Evolutionary conservation across 2,329 filamentous ascomycete species (phyloP).

Genomic region (Balansia obtecta): DNA sequence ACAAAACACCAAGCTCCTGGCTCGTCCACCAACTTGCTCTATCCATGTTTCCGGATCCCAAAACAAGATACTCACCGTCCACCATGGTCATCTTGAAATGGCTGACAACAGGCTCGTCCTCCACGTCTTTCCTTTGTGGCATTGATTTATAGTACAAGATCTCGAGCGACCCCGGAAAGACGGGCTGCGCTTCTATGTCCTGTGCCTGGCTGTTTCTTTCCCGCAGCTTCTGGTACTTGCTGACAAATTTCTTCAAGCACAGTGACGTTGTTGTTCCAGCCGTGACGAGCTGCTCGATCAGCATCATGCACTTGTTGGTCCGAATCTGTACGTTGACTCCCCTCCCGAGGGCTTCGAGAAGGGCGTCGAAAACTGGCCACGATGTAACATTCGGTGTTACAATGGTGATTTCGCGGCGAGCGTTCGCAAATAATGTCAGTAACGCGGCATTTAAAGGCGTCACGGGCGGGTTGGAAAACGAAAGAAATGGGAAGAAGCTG

Average conservation of each 20-base stretch:
- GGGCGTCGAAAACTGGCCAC: constrained; percentile 45
- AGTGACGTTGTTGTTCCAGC: constrained; percentile 60
- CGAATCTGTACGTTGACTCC: constrained; percentile 58
- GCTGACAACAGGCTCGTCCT: constrained; percentile 54
- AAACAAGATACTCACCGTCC: constrained; percentile 52
- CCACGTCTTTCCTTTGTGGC: constrained; percentile 15
- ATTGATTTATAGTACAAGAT: constrained; percentile 46
- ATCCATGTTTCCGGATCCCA: constrained; percentile 78
- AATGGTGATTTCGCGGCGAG: constrained; percentile 48
- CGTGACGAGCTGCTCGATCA: constrained; percentile 69
- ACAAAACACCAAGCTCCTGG: constrained; percentile 63
- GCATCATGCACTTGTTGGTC: constrained; percentile 59
- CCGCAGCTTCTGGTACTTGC: constrained; percentile 32
- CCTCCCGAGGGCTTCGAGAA: constrained; percentile 48
- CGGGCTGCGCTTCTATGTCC: constrained; percentile 30
- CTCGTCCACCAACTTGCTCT: constrained; percentile 79
- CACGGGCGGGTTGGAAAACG: constrained; percentile 35
- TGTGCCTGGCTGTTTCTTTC: constrained; percentile 8
- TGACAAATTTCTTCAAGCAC: constrained; percentile 48
- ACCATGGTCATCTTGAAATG: constrained; percentile 70
- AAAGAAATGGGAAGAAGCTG: constrained; percentile 43
- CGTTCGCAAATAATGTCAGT: constrained; percentile 45
- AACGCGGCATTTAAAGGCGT: constrained; percentile 59
- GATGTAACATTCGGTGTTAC: constrained; percentile 72
- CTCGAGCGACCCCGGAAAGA: constrained; percentile 34